Evolutionary conservation across 495 filamentous ascomycete species (phyloP).

Genomic region (Neurospora sp.): DNA sequence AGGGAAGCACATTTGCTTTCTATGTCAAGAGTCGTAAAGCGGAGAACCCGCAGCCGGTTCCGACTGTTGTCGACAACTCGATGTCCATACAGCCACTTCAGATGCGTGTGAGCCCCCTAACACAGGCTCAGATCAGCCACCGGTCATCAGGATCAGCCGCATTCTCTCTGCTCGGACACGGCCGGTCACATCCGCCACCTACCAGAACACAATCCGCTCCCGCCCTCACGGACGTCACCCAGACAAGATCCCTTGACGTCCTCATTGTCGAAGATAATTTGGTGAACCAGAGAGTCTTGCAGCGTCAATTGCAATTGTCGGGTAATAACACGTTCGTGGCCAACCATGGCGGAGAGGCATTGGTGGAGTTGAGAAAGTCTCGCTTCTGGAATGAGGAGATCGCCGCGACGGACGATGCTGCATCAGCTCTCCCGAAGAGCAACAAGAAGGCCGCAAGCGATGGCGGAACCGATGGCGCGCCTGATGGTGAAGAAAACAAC

Average conservation of each 20-base stretch:
- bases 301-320: slow-evolving; percentile 57
- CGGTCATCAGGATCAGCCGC: not conserved
- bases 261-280: slow-evolving; percentile 81
- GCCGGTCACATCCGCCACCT: not conserved
- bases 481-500: slow-evolving; percentile 11
- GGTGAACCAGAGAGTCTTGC: slow-evolving; percentile 66
- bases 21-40: slow-evolving; percentile 46
- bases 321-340: slow-evolving; percentile 63
- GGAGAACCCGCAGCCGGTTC: slow-evolving; percentile 1
- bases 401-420: not conserved
- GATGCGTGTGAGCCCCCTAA: not conserved
- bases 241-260: slow-evolving; percentile 26
- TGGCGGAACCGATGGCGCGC: not conserved
- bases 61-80: not conserved
- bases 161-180: not conserved
- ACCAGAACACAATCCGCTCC: slow-evolving; percentile 12
- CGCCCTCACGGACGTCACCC: not conserved
- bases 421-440: not conserved
- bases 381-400: slow-evolving; percentile 32
- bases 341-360: slow-evolving; percentile 71
- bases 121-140: not conserved
- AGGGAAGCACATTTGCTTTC: slow-evolving; percentile 79
- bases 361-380: slow-evolving; percentile 40
- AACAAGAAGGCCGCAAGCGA: not conserved
- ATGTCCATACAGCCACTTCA: not conserved